Evolutionary conservation across 441 rosid species (phyloP), one percentile per base, ranked within the genome.

Genomic region (Geranium incanum): DNA sequence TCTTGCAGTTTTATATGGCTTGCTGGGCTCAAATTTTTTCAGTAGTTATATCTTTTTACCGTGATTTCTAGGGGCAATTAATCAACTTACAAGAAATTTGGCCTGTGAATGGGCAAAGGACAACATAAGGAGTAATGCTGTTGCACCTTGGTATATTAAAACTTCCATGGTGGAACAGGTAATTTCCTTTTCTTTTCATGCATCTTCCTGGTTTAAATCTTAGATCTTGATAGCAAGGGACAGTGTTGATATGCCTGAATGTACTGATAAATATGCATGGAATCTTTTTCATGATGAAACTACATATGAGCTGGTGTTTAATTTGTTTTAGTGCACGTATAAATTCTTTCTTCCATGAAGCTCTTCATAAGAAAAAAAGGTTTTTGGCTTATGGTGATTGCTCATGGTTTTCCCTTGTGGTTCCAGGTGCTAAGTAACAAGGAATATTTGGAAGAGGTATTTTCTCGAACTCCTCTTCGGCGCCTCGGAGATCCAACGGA

Each of bases 41-140:
- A 9, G 36, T 23, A n/a, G n/a, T 18, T 23, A 65, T 9, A 1
- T 73, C 33, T 9, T 8, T 23, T 28, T 18, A 33, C 62, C 59
- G 70, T 75, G 71, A 69, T 68, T 75, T 19, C n/a, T 71, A 88
- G 87, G 88, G 70, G 92, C 92, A 60, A 80, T 88, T 48, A 88
- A 86, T 74, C 88, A 84, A 71, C 90, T 88, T 28, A 81, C 92
- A 1, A 83, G 69, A 66, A 81, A 65, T 72, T 75, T 88, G 76
- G 92, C 92, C 63, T 86, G 87, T 33, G 92, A 88, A 76, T 88
- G 88, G 88, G 90, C 92, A 0, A 81, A 78, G 39, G 92, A 88
- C 76, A 86, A 84, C 62, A 88, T 84, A 77, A 83, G 88, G 78
- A 66, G 82, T 77, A 86, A 86, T 71, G 87, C 88, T 63, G 88